A percentile compares a stretch with the other conserved stretches of the same genome.
Evolutionary conservation across 2,329 filamentous ascomycete species (phyloP).

Genomic region (Metarhizium robertsii): DNA sequence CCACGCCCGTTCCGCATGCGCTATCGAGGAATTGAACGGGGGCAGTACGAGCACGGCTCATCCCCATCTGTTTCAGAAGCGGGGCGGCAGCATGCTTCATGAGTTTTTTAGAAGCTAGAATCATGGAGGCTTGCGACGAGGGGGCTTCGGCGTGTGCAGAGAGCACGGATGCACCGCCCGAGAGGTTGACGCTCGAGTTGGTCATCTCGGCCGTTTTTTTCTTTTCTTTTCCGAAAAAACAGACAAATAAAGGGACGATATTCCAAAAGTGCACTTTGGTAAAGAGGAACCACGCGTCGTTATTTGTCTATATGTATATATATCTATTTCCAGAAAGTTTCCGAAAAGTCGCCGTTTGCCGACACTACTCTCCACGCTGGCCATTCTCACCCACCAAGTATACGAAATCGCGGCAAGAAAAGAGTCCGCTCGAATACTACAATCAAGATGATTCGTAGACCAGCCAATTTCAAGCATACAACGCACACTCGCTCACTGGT

Average conservation of each 20-base stretch:
- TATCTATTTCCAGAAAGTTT: conserved; percentile 6
- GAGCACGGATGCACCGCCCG: conserved; percentile 5
- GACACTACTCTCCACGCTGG: background rate
- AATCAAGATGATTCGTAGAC: too few relatives aligned
- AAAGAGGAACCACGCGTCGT: too few relatives aligned
- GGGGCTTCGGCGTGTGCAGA: conserved; percentile 3
- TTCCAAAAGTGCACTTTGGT: too few relatives aligned
- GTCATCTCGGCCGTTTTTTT: too few relatives aligned
- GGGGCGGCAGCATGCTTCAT: conserved; percentile 11
- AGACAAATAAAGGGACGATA: too few relatives aligned
- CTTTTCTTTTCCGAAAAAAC: too few relatives aligned
- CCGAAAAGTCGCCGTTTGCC: conserved; percentile 13
- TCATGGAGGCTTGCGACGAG: background rate
- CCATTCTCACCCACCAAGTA: too few relatives aligned
- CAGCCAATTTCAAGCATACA: background rate
- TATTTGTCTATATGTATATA: too few relatives aligned
- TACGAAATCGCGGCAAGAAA: too few relatives aligned
- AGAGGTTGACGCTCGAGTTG: conserved; percentile 1
- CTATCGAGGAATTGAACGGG: conserved; percentile 15
- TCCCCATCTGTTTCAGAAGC: conserved; percentile 16
- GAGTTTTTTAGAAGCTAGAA: conserved; percentile 9
- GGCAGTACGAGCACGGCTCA: conserved; percentile 9
- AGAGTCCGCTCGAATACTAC: too few relatives aligned
- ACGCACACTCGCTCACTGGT: too few relatives aligned
- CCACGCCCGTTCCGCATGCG: conserved; percentile 38